Evolutionary conservation across 2,329 filamentous ascomycete genomes (phyloP), one percentile per base, ranked within the genome.

Genomic region (Nannizziopsis arthrosporioides): DNA sequence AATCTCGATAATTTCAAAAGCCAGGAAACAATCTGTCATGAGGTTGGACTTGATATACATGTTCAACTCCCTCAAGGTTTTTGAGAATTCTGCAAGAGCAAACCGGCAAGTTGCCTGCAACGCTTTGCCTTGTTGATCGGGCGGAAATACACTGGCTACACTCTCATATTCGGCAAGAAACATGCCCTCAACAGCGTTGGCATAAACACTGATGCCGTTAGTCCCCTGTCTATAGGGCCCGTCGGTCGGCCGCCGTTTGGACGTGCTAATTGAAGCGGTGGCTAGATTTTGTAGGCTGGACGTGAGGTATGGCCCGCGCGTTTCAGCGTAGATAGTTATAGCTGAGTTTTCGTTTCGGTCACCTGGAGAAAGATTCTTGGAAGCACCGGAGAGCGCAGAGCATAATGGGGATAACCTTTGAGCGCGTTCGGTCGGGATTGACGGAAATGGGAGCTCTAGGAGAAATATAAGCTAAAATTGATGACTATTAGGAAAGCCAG

Each of bases 1-100:
- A 51, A 95, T 85, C 59, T 94, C 90, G 30, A 93, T 85, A 30
- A 96, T 85, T 62, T 98, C 92, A 63, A 94, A 98, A 6, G 88
- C 88, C 42, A 98, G 76, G 63, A 86, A 96, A 66, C 90, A 96
- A 64, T 98, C 92, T 0, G 87, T 94, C 55, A 81, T 78, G 35
- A 95, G 70, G 60, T 95, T 89, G 36, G 77, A 72, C 61, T 89
- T 88, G 65, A 96, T 88, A 60, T 95, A 89, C 43, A 78, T 76
- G 63, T 96, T 95, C 30, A 98, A 74, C 59, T 96, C 90, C 22
- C 85, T 80, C 47, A 96, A 67, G 0, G 92, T 95, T 56, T 86
- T 81, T 5, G 84, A 81, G 56, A 96, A 84, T 59, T 94, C 88
- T 6, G 80, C 76, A 51, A 98, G 73, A 10, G 89, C 77, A 31